These are phyloP conservation scores for Boletellus sp. DNA, from an alignment of 768 basidiomycete genomes.

Conservation along the genomic window DNA sequence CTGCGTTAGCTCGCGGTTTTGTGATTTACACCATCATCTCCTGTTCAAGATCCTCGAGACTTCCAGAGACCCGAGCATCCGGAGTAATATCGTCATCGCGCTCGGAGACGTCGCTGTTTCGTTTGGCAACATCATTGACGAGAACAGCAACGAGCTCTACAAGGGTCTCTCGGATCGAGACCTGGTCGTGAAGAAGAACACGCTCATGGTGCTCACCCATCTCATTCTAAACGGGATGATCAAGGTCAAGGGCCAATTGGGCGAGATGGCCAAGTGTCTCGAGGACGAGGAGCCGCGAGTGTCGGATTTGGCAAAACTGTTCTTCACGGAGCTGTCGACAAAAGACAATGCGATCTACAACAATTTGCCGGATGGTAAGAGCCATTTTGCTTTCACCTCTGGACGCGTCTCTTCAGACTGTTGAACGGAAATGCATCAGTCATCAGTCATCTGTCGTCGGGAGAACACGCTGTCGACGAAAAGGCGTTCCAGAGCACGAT, in stretches of 20 bases:
- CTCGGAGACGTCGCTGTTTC: conserved; percentile 97
- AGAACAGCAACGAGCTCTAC: conserved; percentile 94
- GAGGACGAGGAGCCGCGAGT: conserved; percentile 88
- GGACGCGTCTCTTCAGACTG: too few relatives aligned
- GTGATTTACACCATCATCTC: conserved; percentile 82
- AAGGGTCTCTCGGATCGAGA: conserved; percentile 86
- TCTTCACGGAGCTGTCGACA: conserved; percentile 93
- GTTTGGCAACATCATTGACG: conserved; percentile 96
- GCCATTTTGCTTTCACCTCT: background rate
- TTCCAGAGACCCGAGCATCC: conserved; percentile 82
- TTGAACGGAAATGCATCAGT: conserved; percentile 43
- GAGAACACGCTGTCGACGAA: conserved; percentile 89
- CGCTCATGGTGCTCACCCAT: conserved; percentile 96
- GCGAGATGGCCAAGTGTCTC: conserved; percentile 99
- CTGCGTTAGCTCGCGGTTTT: conserved; percentile 91
- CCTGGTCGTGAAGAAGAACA: conserved; percentile 96
- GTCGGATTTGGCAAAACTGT: conserved; percentile 92
- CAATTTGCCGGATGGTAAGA: conserved; percentile 89
- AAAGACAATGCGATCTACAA: conserved; percentile 99
- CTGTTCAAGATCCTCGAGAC: conserved; percentile 94
- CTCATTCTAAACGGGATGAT: conserved; percentile 98
- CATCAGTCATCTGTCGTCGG: conserved; percentile 91
- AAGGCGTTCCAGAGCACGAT: conserved; percentile 89
- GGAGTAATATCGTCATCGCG: conserved; percentile 96
- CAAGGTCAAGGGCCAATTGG: conserved; percentile 98